Percentiles rank a stretch among this genome's conserved stretches.
Evolutionary conservation across 257 asterid species (phyloP).

Genomic region (Paulownia fortunei): DNA sequence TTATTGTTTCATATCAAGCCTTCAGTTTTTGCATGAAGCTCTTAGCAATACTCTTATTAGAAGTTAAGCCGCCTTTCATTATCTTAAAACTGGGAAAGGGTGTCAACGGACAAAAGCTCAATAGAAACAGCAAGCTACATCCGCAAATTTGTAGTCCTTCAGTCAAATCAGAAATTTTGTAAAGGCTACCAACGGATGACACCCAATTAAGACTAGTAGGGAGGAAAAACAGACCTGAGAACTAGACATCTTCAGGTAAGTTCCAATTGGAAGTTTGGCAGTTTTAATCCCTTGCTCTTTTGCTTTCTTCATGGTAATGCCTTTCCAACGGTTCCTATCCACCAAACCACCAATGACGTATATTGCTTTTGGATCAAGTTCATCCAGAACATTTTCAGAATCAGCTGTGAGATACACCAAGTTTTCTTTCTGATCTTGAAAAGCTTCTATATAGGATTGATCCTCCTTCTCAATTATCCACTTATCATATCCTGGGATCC

Average conservation of each 20-base stretch:
- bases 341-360: slow-evolving; percentile 97
- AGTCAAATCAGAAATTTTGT: background rate
- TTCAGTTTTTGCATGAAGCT: background rate
- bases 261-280: slow-evolving; percentile 92
- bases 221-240: slow-evolving; percentile 70
- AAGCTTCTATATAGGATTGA: slow-evolving; percentile 69
- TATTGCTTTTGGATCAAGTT: slow-evolving; percentile 77
- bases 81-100: background rate
- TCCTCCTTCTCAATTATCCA: slow-evolving; percentile 89
- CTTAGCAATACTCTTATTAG: background rate
- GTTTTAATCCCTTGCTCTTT: slow-evolving; percentile 88
- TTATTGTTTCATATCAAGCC: background rate
- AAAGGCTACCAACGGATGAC: background rate
- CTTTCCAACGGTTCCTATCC: slow-evolving; percentile 97
- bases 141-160: background rate
- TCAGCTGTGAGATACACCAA: slow-evolving; percentile 96
- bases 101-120: background rate
- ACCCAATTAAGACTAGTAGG: background rate
- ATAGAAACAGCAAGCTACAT: slow-evolving; percentile 3
- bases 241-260: slow-evolving; percentile 89
- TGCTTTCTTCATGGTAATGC: slow-evolving; percentile 90
- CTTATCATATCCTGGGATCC: slow-evolving; percentile 84
- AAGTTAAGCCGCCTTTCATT: background rate
- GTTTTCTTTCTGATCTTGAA: slow-evolving; percentile 69
- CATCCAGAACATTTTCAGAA: slow-evolving; percentile 74